Base-by-base conservation (phyloP, 441 rosid species). In the Brassica hybrid region DNA sequence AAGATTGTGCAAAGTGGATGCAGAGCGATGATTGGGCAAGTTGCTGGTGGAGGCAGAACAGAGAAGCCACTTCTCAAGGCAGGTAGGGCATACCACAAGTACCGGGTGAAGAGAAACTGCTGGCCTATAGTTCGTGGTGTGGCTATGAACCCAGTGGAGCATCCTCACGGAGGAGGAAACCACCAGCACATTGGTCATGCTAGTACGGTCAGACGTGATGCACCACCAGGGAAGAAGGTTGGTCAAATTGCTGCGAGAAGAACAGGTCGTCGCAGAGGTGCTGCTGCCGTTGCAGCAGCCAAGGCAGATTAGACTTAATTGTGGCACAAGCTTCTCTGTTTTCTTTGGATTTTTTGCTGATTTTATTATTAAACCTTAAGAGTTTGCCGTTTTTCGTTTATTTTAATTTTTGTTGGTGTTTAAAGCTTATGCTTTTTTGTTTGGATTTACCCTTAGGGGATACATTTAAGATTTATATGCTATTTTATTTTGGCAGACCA, bases 101-200 rank as follows among this genome's bases (percentile, higher is more conserved):
- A 68, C 84, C 84, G 86, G 5, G 89, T 84, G 67, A 91, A 91
- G 91, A 88, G 97, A 81, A 92, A 92, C 86, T 87, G 95, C 86
- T 92, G 97, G 97, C 97, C 97, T 11, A 84, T 83, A 89, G 97
- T 92, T 1, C 90, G 97, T 75, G 95, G 97, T 87, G 95, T 92
- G 76, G 93, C 97, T 7, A 92, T 91, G 97, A 91, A 91, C 74
- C 97, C 97, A 1, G 97, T 91, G 0, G 97, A 91, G 86, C 97
- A 91, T 90, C 97, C 97, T 13, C 97, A 91, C 3, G 97, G 97
- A 72, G 97, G 97, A 74, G 94, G 97, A 82, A 91, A 91, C 85
- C 97, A 89, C 74, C 96, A 91, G 75, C 96, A 91, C 34, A 91
- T 91, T 76, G 96, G 97, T 16, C 97, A 91, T 65, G 92, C 97